Base-by-base conservation (phyloP, 139 green algal genomes). In the Chloropicon primus region DNA sequence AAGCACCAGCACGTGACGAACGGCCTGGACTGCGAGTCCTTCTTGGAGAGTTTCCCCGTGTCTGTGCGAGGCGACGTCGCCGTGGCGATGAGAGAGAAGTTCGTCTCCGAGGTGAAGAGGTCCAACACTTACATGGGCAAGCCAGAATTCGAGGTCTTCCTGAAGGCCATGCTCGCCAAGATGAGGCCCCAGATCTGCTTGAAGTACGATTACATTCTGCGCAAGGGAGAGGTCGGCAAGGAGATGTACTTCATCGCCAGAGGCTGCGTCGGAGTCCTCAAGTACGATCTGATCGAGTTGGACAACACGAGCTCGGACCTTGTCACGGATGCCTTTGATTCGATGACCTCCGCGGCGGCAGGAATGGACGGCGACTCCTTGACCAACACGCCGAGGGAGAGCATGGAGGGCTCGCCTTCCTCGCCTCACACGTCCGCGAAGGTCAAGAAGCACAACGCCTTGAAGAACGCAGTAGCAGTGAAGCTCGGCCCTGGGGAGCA, bases 221-320 rank as follows among this genome's bases (percentile, higher is more conserved):
- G 27, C 26, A 28, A 41, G 41, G 75, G 75, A 24, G 75, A 79
- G 75, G 75, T 79, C 21, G 75, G 75, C 10, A 24, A 79, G 21
- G 26, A 79, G 26, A 79, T 77, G 26, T 79, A 79, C 75, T 79
- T 79, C 75, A 79, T 79, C 27, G 27, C 27, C 74, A 24, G 28
- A 73, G 75, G 41, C 10, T 62, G 41, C 41, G 41, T 62, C 41
- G 41, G 41, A 17, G 41, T 62, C 10, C 41, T 62, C 41, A 62
- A 62, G 41, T 62, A 62, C 41, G 41, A 62, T 62, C 41, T 62
- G 41, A 62, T 62, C 41, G 41, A 62, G 41, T 17, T 62, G 41
- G 41, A 62, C 41, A 62, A 62, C 41, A 62, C 41, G 41, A 62
- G 10, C 5, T 5, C 5, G 41, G 41, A 5, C 41, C 10, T 62